Percentiles rank a stretch among this genome's conserved stretches.
Conservation (phyloP, 2,329 filamentous ascomycete species). For the Diaporthe australafricana region DNA sequence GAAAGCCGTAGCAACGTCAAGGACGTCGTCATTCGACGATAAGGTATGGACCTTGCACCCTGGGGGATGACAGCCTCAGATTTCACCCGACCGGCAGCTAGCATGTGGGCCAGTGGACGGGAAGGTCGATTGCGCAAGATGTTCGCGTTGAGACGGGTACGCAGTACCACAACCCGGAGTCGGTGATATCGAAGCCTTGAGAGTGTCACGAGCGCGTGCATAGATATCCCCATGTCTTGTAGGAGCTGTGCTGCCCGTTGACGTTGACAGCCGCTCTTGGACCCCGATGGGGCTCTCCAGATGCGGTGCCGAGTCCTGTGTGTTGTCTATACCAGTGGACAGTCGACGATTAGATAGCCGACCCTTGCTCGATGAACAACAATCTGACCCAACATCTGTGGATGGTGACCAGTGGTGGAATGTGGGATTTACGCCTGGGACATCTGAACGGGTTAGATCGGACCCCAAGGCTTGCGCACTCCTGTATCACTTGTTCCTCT, state of each 20-base stretch:
- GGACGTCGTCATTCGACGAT: slow-evolving; percentile 11
- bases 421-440: slow-evolving; percentile 5
- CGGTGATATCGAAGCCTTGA: neutral
- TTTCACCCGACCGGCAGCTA: slow-evolving; percentile 10
- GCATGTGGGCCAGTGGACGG: slow-evolving; percentile 1
- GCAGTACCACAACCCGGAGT: slow-evolving; percentile 13
- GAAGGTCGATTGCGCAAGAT: slow-evolving; percentile 23
- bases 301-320: neutral
- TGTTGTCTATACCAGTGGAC: neutral
- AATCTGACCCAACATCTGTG: neutral
- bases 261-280: slow-evolving; percentile 17
- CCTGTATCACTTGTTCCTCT: slow-evolving; percentile 4
- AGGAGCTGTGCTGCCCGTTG: slow-evolving; percentile 6
- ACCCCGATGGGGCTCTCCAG: neutral
- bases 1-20: neutral
- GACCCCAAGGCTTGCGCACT: slow-evolving; percentile 13
- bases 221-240: slow-evolving; percentile 1
- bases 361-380: neutral
- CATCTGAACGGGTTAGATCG: slow-evolving; percentile 12
- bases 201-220: neutral
- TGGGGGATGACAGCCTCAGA: neutral
- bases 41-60: slow-evolving; percentile 4
- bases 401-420: slow-evolving; percentile 4
- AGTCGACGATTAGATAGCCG: slow-evolving; percentile 14
- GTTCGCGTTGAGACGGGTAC: neutral